phyloP scores from a whole-genome alignment of 192 early-diverging fungal species.

The Dissophora globulifera region DNA sequence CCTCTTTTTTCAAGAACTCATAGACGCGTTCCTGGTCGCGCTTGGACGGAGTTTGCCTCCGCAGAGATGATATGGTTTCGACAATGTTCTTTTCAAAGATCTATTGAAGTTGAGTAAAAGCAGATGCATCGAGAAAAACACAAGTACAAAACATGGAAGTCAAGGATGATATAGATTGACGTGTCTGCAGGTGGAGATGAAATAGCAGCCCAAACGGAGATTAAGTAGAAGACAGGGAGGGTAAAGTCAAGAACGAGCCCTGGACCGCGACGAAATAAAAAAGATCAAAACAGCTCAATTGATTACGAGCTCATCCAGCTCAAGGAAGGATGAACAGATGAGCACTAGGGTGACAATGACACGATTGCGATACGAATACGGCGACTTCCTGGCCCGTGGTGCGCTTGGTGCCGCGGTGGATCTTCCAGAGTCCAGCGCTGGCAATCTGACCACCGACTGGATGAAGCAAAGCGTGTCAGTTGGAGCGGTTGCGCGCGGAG shows the following conservation, averaged over 20 bases:
- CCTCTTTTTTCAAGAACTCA: slow-evolving; percentile 71
- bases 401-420: slow-evolving; percentile 67
- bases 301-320: background rate
- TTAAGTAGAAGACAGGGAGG: too few relatives aligned
- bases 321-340: slow-evolving; percentile 1
- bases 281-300: background rate
- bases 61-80: slow-evolving; percentile 61
- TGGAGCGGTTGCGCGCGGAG: background rate
- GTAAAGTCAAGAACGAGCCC: too few relatives aligned
- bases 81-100: slow-evolving; percentile 80
- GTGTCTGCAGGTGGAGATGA: too few relatives aligned
- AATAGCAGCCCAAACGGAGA: too few relatives aligned
- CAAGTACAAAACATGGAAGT: slow-evolving; percentile 6
- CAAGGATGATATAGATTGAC: slow-evolving; percentile 45
- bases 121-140: slow-evolving; percentile 1
- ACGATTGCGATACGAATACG: slow-evolving; percentile 66
- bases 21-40: slow-evolving; percentile 60
- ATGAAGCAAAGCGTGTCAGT: slow-evolving; percentile 6
- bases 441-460: slow-evolving; percentile 64
- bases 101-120: slow-evolving; percentile 31
- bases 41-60: slow-evolving; percentile 56
- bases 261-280: too few relatives aligned
- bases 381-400: slow-evolving; percentile 71
- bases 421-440: slow-evolving; percentile 77
- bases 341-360: background rate